phyloP scores from a whole-genome alignment of 306 rosid genomes.

The Vachellia pachyceras region DNA sequence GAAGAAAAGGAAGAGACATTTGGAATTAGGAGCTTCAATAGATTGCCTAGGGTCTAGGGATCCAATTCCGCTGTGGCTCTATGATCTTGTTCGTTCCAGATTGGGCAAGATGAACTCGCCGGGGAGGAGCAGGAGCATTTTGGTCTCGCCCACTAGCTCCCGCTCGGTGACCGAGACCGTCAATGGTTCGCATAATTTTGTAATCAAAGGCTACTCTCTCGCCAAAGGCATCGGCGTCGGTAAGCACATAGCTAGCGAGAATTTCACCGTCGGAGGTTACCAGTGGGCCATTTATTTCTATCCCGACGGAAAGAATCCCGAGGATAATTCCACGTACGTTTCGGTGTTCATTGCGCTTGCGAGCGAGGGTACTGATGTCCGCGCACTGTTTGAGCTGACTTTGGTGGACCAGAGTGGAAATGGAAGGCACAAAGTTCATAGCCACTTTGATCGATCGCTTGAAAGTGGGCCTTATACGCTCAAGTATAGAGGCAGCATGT shows the following conservation, averaged over 20 bases:
- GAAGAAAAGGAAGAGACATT: neutral
- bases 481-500: constrained; percentile 92
- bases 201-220: constrained; percentile 3
- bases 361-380: constrained; percentile 1
- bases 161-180: constrained; percentile 5
- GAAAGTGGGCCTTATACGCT: constrained; percentile 77
- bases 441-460: constrained; percentile 10
- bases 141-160: neutral
- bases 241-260: neutral
- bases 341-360: constrained; percentile 13
- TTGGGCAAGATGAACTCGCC: neutral
- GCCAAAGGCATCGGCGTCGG: constrained; percentile 6
- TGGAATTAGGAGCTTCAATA: neutral
- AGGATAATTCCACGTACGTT: constrained; percentile 1
- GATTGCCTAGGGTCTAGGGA: neutral
- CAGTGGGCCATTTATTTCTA: constrained; percentile 8
- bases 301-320: neutral
- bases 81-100: neutral
- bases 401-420: constrained; percentile 1
- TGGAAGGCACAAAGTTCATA: neutral
- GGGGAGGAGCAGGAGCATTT: neutral
- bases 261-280: neutral
- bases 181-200: neutral
- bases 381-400: neutral
- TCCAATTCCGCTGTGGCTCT: neutral